Conservation (phyloP, 208 protist genomes). For the Porcisia hertigi region DNA sequence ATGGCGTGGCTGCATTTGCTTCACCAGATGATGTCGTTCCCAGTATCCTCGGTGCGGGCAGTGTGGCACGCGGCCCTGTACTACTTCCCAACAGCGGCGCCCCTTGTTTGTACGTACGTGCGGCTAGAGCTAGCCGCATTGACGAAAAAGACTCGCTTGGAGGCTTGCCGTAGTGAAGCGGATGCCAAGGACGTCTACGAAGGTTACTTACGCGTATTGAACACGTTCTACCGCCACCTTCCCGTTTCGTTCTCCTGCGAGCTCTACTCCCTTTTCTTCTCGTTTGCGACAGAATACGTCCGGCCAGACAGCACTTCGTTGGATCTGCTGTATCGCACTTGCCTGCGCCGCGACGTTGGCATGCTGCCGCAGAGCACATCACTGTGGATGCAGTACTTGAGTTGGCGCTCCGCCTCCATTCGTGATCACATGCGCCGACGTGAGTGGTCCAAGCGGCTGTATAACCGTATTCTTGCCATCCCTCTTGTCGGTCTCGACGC, state of each 20-base stretch:
- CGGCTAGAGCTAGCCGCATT: constrained; percentile 61
- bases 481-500: constrained; percentile 66
- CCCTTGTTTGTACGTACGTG: constrained; percentile 59
- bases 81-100: constrained; percentile 70
- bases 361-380: constrained; percentile 69
- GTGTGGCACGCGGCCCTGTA: constrained; percentile 75
- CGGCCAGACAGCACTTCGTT: constrained; percentile 55
- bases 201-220: constrained; percentile 69
- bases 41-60: constrained; percentile 58
- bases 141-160: constrained; percentile 35
- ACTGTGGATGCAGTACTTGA: constrained; percentile 74
- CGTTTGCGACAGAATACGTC: constrained; percentile 65
- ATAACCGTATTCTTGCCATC: constrained; percentile 66
- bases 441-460: constrained; percentile 73
- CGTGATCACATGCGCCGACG: constrained; percentile 39
- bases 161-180: constrained; percentile 57
- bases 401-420: constrained; percentile 55
- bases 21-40: constrained; percentile 59
- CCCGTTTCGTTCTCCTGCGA: constrained; percentile 64
- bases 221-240: constrained; percentile 85
- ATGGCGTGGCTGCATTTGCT: constrained; percentile 73
- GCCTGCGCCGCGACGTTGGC: constrained; percentile 69
- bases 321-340: constrained; percentile 60
- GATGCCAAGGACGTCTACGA: constrained; percentile 63
- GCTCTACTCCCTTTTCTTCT: constrained; percentile 77